Percentiles rank a stretch among this genome's conserved stretches.
Evolutionary conservation across 116 monocot species (phyloP).

Genomic region (Cymodocea nodosa): DNA sequence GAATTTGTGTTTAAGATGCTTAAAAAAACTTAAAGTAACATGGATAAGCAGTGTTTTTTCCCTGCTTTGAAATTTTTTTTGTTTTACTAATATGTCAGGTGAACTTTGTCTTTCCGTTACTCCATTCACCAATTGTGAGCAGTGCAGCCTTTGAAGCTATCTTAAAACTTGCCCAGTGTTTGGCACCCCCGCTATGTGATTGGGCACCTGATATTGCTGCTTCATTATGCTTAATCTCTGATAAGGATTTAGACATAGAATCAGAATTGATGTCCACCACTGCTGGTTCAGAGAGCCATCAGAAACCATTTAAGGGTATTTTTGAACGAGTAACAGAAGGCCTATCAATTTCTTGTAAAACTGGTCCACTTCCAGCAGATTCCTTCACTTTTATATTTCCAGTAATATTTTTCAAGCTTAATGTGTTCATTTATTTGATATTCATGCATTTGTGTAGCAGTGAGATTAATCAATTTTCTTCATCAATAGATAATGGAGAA

Average conservation of each 20-base stretch:
- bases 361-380: slow-evolving; percentile 84
- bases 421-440: background rate
- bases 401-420: slow-evolving; percentile 23
- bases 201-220: slow-evolving; percentile 85
- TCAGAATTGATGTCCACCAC: slow-evolving; percentile 35
- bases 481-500: slow-evolving; percentile 64
- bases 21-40: background rate
- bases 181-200: slow-evolving; percentile 73
- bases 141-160: slow-evolving; percentile 73
- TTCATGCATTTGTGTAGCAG: background rate
- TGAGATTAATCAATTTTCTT: slow-evolving; percentile 4
- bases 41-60: background rate
- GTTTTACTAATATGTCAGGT: slow-evolving; percentile 37
- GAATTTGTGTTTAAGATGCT: too few relatives aligned
- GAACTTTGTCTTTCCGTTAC: slow-evolving; percentile 63
- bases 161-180: slow-evolving; percentile 62
- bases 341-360: slow-evolving; percentile 54
- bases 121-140: slow-evolving; percentile 66
- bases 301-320: slow-evolving; percentile 27
- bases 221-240: slow-evolving; percentile 54
- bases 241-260: slow-evolving; percentile 23
- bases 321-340: slow-evolving; percentile 66
- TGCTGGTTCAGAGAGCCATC: slow-evolving; percentile 27
- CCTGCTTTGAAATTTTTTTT: background rate
- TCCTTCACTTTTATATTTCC: slow-evolving; percentile 95